Conservation (phyloP, 805 yeast genomes). For the Teunomyces stri region DNA sequence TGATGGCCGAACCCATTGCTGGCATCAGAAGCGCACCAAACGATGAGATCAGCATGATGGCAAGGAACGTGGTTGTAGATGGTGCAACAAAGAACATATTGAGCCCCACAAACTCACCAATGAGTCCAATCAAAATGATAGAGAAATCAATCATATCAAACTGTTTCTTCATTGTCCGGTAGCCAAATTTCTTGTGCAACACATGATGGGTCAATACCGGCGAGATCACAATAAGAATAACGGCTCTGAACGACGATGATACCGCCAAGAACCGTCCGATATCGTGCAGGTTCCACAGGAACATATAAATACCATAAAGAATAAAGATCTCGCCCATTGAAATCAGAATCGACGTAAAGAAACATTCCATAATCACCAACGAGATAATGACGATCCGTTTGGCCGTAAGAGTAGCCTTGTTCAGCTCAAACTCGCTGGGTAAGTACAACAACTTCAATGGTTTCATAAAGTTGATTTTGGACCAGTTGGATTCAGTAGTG, state of each 20-base stretch:
- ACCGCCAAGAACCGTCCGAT: slow-evolving; percentile 57
- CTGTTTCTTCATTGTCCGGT: slow-evolving; percentile 34
- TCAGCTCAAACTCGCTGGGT: slow-evolving; percentile 30
- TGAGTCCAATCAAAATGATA: slow-evolving; percentile 33
- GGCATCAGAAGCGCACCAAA: slow-evolving; percentile 56
- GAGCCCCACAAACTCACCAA: slow-evolving; percentile 39
- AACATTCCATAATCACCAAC: slow-evolving; percentile 47
- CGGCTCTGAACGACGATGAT: slow-evolving; percentile 48
- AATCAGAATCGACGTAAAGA: slow-evolving; percentile 32
- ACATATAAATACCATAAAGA: slow-evolving; percentile 52
- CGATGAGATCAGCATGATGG: slow-evolving; percentile 37
- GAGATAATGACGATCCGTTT: slow-evolving; percentile 42
- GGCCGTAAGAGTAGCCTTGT: slow-evolving; percentile 9
- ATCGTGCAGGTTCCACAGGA: slow-evolving; percentile 52
- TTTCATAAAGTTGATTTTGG: slow-evolving; percentile 23
- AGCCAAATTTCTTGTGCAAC: slow-evolving; percentile 28
- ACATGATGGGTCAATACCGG: slow-evolving; percentile 45
- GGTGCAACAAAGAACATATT: slow-evolving; percentile 31
- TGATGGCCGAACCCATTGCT: slow-evolving; percentile 53
- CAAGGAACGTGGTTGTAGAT: slow-evolving; percentile 26
- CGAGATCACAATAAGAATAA: slow-evolving; percentile 47
- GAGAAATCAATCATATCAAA: slow-evolving; percentile 53
- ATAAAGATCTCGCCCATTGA: slow-evolving; percentile 44
- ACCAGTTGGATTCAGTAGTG: neutral
- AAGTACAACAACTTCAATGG: slow-evolving; percentile 58